phyloP scores from a whole-genome alignment of 1,139 yeast species.

The Nakaseomyces delphensis region DNA sequence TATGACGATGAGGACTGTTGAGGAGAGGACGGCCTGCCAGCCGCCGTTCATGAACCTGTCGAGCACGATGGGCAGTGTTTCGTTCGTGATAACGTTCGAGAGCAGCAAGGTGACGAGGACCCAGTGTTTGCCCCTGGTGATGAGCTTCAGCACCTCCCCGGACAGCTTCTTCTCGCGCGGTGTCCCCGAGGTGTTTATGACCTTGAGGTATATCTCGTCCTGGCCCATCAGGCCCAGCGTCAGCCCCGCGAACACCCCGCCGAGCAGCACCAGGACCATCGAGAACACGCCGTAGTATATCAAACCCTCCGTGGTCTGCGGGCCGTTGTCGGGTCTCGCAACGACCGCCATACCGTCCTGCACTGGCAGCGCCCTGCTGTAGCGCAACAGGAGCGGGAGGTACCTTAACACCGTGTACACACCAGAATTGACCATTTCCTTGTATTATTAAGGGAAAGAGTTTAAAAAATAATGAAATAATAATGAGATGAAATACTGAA shows the following conservation, averaged over 20 bases:
- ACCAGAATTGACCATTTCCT: conserved; percentile 2
- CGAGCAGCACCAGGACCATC: conserved; percentile 63
- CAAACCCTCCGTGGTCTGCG: not conserved
- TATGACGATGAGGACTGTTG: conserved; percentile 85
- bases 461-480: not conserved
- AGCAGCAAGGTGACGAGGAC: conserved; percentile 84
- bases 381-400: conserved; percentile 4
- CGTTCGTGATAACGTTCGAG: conserved; percentile 88
- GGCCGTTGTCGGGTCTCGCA: not conserved
- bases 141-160: conserved; percentile 58
- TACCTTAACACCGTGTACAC: conserved; percentile 1
- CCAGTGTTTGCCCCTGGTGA: conserved; percentile 91
- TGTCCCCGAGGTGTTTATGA: conserved; percentile 46
- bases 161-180: conserved; percentile 59
- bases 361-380: conserved; percentile 2
- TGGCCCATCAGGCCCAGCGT: conserved; percentile 97
- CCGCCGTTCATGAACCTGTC: conserved; percentile 95
- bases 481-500: not conserved
- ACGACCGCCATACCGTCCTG: not conserved
- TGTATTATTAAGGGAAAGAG: no score
- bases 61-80: conserved; percentile 85
- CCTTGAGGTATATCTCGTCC: conserved; percentile 82
- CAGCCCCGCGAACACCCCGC: conserved; percentile 94
- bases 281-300: conserved; percentile 38
- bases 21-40: conserved; percentile 90